Conservation (phyloP, 257 asterid genomes). For the Solanum rostratum region DNA sequence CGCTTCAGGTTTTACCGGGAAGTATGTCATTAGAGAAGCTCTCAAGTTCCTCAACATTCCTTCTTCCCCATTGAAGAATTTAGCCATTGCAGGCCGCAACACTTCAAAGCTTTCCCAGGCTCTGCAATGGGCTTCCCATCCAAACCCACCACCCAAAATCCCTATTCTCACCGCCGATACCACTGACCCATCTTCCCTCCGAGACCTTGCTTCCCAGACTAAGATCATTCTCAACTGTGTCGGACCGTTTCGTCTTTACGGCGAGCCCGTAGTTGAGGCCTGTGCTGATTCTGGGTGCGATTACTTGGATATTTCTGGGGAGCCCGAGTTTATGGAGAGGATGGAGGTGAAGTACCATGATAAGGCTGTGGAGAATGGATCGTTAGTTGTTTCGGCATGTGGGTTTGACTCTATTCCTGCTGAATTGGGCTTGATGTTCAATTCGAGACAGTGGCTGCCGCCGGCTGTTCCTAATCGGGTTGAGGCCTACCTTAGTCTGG, state of each 20-base stretch:
- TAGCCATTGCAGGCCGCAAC: slow-evolving; percentile 82
- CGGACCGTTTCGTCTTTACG: slow-evolving; percentile 77
- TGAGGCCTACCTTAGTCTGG: slow-evolving; percentile 81
- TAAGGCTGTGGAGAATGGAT: slow-evolving; percentile 52
- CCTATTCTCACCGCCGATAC: slow-evolving; percentile 70
- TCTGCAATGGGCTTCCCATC: slow-evolving; percentile 62
- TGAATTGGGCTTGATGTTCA: slow-evolving; percentile 67
- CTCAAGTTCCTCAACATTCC: slow-evolving; percentile 68
- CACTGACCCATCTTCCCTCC: slow-evolving; percentile 48
- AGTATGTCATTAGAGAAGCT: slow-evolving; percentile 73
- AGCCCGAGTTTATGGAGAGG: slow-evolving; percentile 90
- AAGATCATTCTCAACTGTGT: slow-evolving; percentile 61
- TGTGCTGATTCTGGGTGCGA: slow-evolving; percentile 73
- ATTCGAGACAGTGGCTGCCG: slow-evolving; percentile 49
- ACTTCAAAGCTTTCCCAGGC: slow-evolving; percentile 44
- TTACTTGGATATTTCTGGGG: slow-evolving; percentile 78
- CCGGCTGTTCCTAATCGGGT: slow-evolving; percentile 46
- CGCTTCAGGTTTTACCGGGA: slow-evolving; percentile 91
- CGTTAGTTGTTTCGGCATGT: slow-evolving; percentile 67
- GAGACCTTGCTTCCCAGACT: slow-evolving; percentile 46
- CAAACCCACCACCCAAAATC: slow-evolving; percentile 38
- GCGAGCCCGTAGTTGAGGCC: slow-evolving; percentile 75
- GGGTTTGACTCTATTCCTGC: slow-evolving; percentile 91
- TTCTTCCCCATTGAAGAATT: slow-evolving; percentile 48
- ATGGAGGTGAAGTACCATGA: slow-evolving; percentile 53